Percentiles rank a stretch among this genome's conserved stretches.
Conservation (phyloP, 2,329 filamentous ascomycete species). For the Huntiella omanensis region DNA sequence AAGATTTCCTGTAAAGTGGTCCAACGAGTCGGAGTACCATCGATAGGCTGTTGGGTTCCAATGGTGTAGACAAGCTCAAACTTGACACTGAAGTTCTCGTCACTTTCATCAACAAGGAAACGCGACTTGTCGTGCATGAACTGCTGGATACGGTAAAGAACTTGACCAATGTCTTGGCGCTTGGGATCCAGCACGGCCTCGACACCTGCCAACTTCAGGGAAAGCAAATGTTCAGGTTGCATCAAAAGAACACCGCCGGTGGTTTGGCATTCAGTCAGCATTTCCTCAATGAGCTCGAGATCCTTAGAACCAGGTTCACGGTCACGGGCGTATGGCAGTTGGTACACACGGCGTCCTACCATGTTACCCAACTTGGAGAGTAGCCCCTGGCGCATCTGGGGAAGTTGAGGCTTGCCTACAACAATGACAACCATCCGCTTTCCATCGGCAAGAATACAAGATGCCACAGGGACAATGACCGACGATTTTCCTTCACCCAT, state of each 20-base stretch:
- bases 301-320: conserved; percentile 22
- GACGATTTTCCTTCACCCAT: conserved; percentile 58
- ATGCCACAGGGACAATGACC: conserved; percentile 48
- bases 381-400: conserved; percentile 41
- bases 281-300: conserved; percentile 17
- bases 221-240: conserved; percentile 45
- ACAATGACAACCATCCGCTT: conserved; percentile 35
- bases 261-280: conserved; percentile 23
- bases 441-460: conserved; percentile 31
- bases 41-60: conserved; percentile 29
- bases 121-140: conserved; percentile 26
- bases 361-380: conserved; percentile 35
- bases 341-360: conserved; percentile 31
- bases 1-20: conserved; percentile 33
- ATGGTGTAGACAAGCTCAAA: conserved; percentile 47
- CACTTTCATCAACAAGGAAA: conserved; percentile 46
- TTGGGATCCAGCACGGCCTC: conserved; percentile 19
- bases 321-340: conserved; percentile 39
- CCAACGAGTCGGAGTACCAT: conserved; percentile 39
- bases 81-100: conserved; percentile 41
- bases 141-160: conserved; percentile 23
- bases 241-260: conserved; percentile 36
- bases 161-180: conserved; percentile 13
- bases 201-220: conserved; percentile 41
- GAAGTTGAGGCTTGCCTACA: conserved; percentile 40